Evolutionary conservation across 2,329 filamentous ascomycete genomes (phyloP).

Genomic region (Aspergillus chevalieri): DNA sequence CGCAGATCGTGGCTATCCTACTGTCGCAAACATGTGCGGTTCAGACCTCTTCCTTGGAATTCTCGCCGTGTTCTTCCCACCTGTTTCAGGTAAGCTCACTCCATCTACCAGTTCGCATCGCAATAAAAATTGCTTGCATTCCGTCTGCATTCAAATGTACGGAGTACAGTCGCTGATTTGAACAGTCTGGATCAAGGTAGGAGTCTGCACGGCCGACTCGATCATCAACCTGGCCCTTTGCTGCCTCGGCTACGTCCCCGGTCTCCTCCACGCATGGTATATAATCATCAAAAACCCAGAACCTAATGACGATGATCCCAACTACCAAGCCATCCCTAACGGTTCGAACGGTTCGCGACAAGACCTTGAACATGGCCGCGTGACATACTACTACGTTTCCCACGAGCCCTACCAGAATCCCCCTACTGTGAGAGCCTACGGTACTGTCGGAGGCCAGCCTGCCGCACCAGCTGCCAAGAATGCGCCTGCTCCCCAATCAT

Average conservation of each 20-base stretch:
- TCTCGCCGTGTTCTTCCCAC: slow-evolving; percentile 57
- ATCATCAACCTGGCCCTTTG: slow-evolving; percentile 93
- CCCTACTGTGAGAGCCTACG: slow-evolving; percentile 28
- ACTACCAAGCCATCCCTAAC: slow-evolving; percentile 60
- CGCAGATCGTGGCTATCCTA: slow-evolving; percentile 5
- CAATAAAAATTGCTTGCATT: background rate
- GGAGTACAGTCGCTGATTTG: slow-evolving; percentile 23
- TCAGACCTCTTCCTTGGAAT: slow-evolving; percentile 57
- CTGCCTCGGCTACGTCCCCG: slow-evolving; percentile 70
- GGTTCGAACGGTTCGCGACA: slow-evolving; percentile 37
- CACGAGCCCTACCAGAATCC: slow-evolving; percentile 37
- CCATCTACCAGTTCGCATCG: slow-evolving; percentile 1
- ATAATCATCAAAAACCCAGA: slow-evolving; percentile 91
- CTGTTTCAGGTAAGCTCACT: slow-evolving; percentile 46
- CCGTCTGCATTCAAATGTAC: background rate
- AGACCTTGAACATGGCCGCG: slow-evolving; percentile 40
- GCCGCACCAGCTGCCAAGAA: slow-evolving; percentile 12
- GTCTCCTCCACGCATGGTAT: slow-evolving; percentile 94
- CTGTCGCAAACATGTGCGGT: slow-evolving; percentile 46
- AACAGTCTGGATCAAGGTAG: slow-evolving; percentile 91
- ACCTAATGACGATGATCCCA: slow-evolving; percentile 51
- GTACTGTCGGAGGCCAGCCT: slow-evolving; percentile 31
- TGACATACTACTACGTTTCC: slow-evolving; percentile 74
- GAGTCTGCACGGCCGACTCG: slow-evolving; percentile 85
- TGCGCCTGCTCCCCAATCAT: slow-evolving; percentile 15